phyloP scores from a whole-genome alignment of 768 basidiomycete species.

The Mycena capillaripes region DNA sequence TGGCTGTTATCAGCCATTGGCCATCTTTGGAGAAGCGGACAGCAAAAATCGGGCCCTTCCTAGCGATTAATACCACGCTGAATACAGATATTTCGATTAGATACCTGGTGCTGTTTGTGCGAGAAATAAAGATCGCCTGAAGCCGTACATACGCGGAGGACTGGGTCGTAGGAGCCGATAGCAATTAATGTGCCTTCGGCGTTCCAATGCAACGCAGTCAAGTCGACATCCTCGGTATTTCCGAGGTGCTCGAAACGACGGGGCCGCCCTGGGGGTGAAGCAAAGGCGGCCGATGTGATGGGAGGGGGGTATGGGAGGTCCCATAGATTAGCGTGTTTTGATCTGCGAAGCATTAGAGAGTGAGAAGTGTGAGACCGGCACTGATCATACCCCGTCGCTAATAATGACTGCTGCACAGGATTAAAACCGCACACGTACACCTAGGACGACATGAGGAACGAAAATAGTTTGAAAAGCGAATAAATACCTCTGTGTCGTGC shows the following conservation, averaged over 20 bases:
- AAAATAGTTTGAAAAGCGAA: slow-evolving; percentile 1
- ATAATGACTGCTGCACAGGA: slow-evolving; percentile 66
- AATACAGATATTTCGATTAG: slow-evolving; percentile 24
- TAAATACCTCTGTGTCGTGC: slow-evolving; percentile 73
- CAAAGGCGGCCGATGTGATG: slow-evolving; percentile 45
- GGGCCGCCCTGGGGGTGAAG: slow-evolving; percentile 51
- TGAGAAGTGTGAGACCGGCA: slow-evolving; percentile 10
- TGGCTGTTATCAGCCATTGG: slow-evolving; percentile 80
- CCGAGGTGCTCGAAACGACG: slow-evolving; percentile 66
- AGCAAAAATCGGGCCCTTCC: slow-evolving; percentile 86
- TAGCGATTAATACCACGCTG: slow-evolving; percentile 45
- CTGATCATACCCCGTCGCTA: slow-evolving; percentile 79
- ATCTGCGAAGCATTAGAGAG: slow-evolving; percentile 56
- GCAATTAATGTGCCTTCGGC: slow-evolving; percentile 80
- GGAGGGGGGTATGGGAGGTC: slow-evolving; percentile 62
- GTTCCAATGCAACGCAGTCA: slow-evolving; percentile 87
- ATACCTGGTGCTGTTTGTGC: slow-evolving; percentile 76
- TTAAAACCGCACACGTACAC: slow-evolving; percentile 89
- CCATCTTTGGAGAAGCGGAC: slow-evolving; percentile 83
- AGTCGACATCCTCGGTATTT: slow-evolving; percentile 65
- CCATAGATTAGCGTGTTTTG: slow-evolving; percentile 87
- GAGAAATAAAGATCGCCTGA: slow-evolving; percentile 73
- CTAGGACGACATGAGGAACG: slow-evolving; percentile 50
- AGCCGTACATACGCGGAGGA: slow-evolving; percentile 74
- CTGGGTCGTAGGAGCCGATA: slow-evolving; percentile 83